A percentile compares a stretch with the other conserved stretches of the same genome.
Evolutionary conservation across 2,329 filamentous ascomycete genomes (phyloP).

Genomic region (Bipolaris bicolor): DNA sequence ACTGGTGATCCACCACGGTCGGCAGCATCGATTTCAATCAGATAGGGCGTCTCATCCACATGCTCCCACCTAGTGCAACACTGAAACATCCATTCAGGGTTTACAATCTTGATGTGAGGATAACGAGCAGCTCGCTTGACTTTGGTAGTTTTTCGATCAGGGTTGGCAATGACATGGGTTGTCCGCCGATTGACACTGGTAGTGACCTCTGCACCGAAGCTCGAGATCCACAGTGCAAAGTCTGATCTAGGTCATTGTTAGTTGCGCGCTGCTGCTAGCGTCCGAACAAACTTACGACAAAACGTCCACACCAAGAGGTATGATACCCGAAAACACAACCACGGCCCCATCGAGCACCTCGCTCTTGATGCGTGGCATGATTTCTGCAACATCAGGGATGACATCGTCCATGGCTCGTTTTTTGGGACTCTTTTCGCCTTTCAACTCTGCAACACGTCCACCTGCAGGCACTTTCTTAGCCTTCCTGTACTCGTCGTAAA

Average conservation of each 20-base stretch:
- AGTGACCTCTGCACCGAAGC: constrained; percentile 77
- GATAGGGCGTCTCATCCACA: constrained; percentile 78
- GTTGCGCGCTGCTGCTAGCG: background rate
- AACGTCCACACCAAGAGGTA: constrained; percentile 80
- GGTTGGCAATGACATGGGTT: constrained; percentile 76
- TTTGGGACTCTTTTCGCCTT: constrained; percentile 57
- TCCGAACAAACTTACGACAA: constrained; percentile 55
- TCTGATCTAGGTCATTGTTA: constrained; percentile 65
- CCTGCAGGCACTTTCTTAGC: constrained; percentile 52
- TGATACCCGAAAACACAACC: constrained; percentile 88
- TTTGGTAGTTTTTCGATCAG: constrained; percentile 80
- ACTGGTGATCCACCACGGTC: constrained; percentile 55
- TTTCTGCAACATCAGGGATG: constrained; percentile 82
- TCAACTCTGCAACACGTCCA: constrained; percentile 58
- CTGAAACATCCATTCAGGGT: constrained; percentile 85
- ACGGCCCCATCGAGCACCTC: constrained; percentile 75
- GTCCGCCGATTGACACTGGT: constrained; percentile 60
- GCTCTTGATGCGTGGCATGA: constrained; percentile 83
- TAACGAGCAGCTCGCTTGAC: constrained; percentile 84
- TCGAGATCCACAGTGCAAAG: constrained; percentile 83
- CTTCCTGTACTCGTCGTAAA: constrained; percentile 81
- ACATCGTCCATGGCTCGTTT: constrained; percentile 57
- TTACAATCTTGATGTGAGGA: constrained; percentile 86
- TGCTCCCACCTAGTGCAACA: constrained; percentile 84
- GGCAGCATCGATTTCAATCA: constrained; percentile 76